Base-by-base conservation (phyloP, 2,329 filamentous ascomycete genomes). In the Hypoxylon sp. region DNA sequence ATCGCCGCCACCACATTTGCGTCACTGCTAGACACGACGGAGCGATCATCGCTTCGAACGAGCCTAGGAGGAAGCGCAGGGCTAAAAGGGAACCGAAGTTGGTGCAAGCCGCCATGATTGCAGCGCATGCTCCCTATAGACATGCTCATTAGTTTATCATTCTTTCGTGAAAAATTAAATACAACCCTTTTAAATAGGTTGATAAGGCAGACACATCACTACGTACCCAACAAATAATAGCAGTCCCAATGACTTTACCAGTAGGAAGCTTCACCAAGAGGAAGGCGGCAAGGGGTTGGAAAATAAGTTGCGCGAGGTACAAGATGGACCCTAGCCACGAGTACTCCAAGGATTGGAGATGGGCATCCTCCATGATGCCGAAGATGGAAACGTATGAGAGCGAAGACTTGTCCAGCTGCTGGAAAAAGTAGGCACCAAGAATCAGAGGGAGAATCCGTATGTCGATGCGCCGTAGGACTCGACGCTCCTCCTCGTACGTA, bases 271-370 rank as follows among this genome's bases (percentile, higher is more conserved):
- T 85, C 29, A 87, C 85, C 0, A 88, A 80, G 3, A 86, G 72
- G 61, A 82, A 82, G 0, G 87, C 86, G 3, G 87, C 82, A 0
- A 87, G 78, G 1, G 86, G 85, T 72, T 90, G 87, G 80, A 88
- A 85, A 11, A 87, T 78, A 8, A 90, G 81, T 74, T 89, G 86
- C 0, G 87, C 87, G n/a, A 89, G 78, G 72, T 87, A 90, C 13
- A 90, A 79, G 57, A 90, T 85, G 1, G 86, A 89, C 0, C 87
- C 86, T 0, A 90, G 84, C 87, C 87, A 90, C 1, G 87, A 89
- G 75, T 84, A 81, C 60, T 87, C 79, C 33, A 81, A 76, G 17
- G 81, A 84, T n/a, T 80, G 77, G 6, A 87, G 80, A 33, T 84
- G 72, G 0, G 84, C 83, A 65, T 86, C 84, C 35, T 82, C 77